These are phyloP conservation scores for Rutstroemia sp. DNA, from an alignment of 2,329 filamentous ascomycete species.

Conservation along the genomic window DNA sequence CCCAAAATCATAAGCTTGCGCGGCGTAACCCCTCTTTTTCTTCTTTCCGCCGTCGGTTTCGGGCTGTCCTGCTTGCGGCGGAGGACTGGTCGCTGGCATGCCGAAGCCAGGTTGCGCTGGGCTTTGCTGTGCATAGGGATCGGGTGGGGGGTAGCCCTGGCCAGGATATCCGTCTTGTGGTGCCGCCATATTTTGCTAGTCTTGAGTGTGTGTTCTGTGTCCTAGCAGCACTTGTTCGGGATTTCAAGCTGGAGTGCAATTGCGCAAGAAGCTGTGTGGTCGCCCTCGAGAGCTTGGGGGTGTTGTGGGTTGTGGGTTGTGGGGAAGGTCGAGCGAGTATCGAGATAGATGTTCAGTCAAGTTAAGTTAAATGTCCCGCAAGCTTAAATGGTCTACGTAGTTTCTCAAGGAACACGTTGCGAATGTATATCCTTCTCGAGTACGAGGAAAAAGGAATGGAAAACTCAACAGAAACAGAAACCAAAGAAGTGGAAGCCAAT, in stretches of 20 bases:
- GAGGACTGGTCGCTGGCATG: conserved; percentile 17
- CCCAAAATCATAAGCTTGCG: conserved; percentile 89
- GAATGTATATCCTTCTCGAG: conserved; percentile 11
- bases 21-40: conserved; percentile 94
- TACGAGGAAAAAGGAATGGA: not conserved
- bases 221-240: not conserved
- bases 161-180: conserved; percentile 44
- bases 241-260: not conserved
- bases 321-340: conserved; percentile 8
- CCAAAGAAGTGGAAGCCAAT: not conserved
- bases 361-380: conserved; percentile 2
- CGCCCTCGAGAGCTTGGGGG: conserved; percentile 10
- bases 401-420: conserved; percentile 26
- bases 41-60: conserved; percentile 51
- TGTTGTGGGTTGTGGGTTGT: conserved; percentile 10
- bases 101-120: conserved; percentile 30
- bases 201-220: conserved; percentile 9
- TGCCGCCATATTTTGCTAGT: conserved; percentile 43
- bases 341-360: not conserved
- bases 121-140: conserved; percentile 39
- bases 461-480: too few species aligned
- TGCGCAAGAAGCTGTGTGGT: conserved; percentile 9
- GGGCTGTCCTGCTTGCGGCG: conserved; percentile 27
- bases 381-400: conserved; percentile 14
- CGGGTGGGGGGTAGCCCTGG: conserved; percentile 33